A percentile compares a stretch with the other conserved stretches of the same genome.
phyloP scores from a whole-genome alignment of 2,329 filamentous ascomycete genomes.

The Aspergillaceae sp. region DNA sequence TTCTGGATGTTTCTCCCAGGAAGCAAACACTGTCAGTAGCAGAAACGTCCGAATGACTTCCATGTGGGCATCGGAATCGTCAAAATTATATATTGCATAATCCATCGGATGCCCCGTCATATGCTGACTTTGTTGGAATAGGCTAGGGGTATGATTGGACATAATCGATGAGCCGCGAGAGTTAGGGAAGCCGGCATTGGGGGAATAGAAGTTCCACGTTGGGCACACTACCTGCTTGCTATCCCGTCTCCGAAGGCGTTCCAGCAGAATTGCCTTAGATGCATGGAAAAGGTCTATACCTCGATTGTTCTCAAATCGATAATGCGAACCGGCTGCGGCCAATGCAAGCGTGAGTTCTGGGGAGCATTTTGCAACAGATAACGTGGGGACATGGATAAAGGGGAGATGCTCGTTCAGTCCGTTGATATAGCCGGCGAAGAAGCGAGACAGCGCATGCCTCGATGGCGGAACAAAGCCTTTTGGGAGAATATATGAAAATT shows the following conservation, averaged over 20 bases:
- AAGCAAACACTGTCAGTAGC: constrained; percentile 51
- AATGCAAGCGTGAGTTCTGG: constrained; percentile 45
- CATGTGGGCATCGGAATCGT: constrained; percentile 41
- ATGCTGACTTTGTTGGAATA: constrained; percentile 34
- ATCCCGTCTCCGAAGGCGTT: constrained; percentile 45
- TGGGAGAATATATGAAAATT: constrained; percentile 39
- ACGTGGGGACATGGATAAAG: constrained; percentile 44
- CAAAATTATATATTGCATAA: constrained; percentile 24
- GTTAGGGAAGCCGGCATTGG: constrained; percentile 26
- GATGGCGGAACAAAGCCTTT: constrained; percentile 42
- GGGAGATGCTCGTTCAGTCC: constrained; percentile 45
- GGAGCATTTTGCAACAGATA: constrained; percentile 37
- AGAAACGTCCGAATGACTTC: constrained; percentile 44
- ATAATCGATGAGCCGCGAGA: constrained; percentile 34
- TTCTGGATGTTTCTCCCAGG: constrained; percentile 51
- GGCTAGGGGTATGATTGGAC: constrained; percentile 36
- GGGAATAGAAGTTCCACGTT: constrained; percentile 35
- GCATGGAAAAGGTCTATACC: constrained; percentile 51
- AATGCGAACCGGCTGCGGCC: constrained; percentile 43
- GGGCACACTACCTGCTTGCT: constrained; percentile 36
- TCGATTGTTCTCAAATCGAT: constrained; percentile 41
- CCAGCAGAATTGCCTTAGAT: constrained; percentile 46
- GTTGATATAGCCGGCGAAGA: constrained; percentile 45
- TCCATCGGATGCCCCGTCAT: constrained; percentile 22
- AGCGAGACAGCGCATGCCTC: constrained; percentile 40